Percentiles rank a stretch among this genome's conserved stretches.
Conservation (phyloP, 139 green algal genomes). For the Tetraselmis striata region DNA sequence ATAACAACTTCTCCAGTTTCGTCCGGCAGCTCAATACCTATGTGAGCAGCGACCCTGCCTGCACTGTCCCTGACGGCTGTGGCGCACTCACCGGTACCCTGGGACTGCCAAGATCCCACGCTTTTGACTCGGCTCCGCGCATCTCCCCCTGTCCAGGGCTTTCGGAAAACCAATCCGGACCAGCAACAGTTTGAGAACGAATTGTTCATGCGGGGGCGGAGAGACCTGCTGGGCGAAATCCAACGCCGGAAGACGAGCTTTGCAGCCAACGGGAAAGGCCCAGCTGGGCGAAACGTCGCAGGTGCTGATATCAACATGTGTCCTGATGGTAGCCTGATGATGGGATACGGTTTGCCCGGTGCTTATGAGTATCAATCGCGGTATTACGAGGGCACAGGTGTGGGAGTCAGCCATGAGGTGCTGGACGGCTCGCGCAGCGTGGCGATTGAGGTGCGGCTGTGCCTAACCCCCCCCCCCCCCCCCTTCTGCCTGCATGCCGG, state of each 20-base stretch:
- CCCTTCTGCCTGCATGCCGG: too few species aligned
- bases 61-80: too few species aligned
- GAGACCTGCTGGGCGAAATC: conserved; percentile 75
- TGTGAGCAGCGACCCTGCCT: conserved; percentile 33
- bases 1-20: conserved; percentile 96
- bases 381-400: neutral
- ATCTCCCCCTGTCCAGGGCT: conserved; percentile 57
- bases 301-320: neutral
- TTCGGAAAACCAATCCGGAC: conserved; percentile 93
- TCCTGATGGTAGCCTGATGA: neutral
- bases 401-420: neutral
- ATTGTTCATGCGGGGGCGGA: conserved; percentile 66
- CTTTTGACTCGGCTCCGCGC: neutral
- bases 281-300: neutral
- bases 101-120: neutral
- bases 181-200: conserved; percentile 97
- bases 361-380: conserved; percentile 21
- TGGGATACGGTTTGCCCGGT: conserved; percentile 12
- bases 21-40: conserved; percentile 97
- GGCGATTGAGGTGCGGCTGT: neutral
- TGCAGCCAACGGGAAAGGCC: neutral
- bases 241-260: conserved; percentile 72
- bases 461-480: too few species aligned
- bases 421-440: neutral
- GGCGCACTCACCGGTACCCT: neutral